Percentiles rank a stretch among this genome's conserved stretches.
These are phyloP conservation scores for Trametes meyenii DNA, from an alignment of 768 basidiomycete genomes.

Conservation along the genomic window DNA sequence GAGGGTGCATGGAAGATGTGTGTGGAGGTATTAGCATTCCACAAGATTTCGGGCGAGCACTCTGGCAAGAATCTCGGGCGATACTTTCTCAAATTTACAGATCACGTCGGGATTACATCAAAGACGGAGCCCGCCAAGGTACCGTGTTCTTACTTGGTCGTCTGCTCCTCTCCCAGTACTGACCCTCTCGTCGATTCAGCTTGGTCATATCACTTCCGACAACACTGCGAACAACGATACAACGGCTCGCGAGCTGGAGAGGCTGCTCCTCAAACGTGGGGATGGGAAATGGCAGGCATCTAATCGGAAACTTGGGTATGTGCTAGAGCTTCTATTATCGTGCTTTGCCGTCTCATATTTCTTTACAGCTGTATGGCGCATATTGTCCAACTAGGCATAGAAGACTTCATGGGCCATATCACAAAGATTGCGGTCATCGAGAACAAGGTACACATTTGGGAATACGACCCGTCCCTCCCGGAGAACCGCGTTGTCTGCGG, in stretches of 20 bases:
- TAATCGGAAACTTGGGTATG: background rate
- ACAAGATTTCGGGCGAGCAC: slow-evolving; percentile 29
- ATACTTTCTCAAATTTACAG: slow-evolving; percentile 31
- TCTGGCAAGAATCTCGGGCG: slow-evolving; percentile 32
- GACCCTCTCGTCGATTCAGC: too few species aligned
- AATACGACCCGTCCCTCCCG: background rate
- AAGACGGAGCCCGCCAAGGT: background rate
- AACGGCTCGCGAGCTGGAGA: slow-evolving; percentile 23
- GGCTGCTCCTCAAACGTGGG: background rate
- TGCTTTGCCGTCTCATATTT: background rate
- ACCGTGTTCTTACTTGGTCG: background rate
- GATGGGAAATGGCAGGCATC: background rate
- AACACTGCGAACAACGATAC: slow-evolving; percentile 30
- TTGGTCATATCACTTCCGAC: slow-evolving; percentile 18
- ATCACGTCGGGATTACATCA: slow-evolving; percentile 33
- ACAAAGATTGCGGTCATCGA: background rate
- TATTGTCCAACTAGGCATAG: background rate
- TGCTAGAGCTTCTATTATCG: background rate
- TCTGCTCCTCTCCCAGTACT: too few species aligned
- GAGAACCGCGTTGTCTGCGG: background rate
- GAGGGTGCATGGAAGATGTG: slow-evolving; percentile 29
- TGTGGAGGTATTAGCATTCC: slow-evolving; percentile 30
- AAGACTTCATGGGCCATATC: background rate
- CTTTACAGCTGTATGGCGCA: slow-evolving; percentile 28
- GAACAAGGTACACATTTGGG: background rate